Conservation (phyloP, 148 eudicot genomes). For the Rhododendron molle region DNA sequence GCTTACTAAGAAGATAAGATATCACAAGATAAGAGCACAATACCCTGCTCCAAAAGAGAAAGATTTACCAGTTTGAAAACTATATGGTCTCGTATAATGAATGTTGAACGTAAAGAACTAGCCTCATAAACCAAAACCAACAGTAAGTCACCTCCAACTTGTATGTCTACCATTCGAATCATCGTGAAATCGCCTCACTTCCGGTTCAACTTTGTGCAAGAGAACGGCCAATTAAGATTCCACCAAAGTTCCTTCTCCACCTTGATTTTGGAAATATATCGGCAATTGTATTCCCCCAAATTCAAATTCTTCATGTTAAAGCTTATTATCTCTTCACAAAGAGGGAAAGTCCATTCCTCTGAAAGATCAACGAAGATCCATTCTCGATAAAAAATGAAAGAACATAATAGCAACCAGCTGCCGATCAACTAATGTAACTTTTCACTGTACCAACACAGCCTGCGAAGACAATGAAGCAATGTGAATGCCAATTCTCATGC, state of each 20-base stretch:
- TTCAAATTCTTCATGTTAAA: neutral
- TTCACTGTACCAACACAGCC: neutral
- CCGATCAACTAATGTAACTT: neutral
- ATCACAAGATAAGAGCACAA: neutral
- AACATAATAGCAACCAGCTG: slow-evolving; percentile 1
- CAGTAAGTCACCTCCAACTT: neutral
- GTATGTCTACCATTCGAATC: slow-evolving; percentile 2
- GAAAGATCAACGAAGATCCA: neutral
- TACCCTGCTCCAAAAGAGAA: slow-evolving; percentile 6
- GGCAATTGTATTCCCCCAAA: neutral
- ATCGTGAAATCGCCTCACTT: neutral
- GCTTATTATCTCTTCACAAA: neutral
- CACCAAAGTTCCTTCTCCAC: slow-evolving; percentile 3
- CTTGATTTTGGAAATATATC: neutral
- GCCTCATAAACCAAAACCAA: neutral
- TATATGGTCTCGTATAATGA: neutral
- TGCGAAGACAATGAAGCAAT: neutral
- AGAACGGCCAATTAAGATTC: neutral
- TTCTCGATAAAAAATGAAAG: neutral
- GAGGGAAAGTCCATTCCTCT: neutral
- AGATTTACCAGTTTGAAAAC: slow-evolving; percentile 2
- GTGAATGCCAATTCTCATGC: neutral
- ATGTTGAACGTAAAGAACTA: slow-evolving; percentile 1
- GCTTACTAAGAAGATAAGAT: neutral
- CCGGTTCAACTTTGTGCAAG: neutral